Base-by-base conservation (phyloP, 371 early-diverging fungal genomes). In the Encephalitozoon intestinalis region DNA sequence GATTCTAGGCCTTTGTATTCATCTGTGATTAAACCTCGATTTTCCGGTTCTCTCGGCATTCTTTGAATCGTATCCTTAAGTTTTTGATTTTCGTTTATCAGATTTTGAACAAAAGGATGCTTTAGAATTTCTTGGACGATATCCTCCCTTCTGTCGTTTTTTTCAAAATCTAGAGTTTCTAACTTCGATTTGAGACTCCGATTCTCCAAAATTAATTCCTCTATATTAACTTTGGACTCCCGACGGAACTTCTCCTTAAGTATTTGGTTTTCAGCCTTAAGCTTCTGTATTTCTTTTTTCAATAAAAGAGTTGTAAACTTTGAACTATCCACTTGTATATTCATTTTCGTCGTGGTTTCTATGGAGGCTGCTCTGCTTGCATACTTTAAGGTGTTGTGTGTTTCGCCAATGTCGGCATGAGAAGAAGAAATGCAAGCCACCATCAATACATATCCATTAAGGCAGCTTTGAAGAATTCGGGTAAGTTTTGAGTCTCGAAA, bases 401-500 rank as follows among this genome's bases (percentile, higher is more conserved):
- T 92, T 83, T 97, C 97, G 30, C 88, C 87, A 70, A 91, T 86
- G 82, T 92, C 90, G 65, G 81, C 74, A 64, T 90, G 90, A 12
- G 90, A 88, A 0, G 92, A 90, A 71, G 89, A 88, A 9, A 93
- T 89, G 86, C 94, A 94, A 1, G 94, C 93, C 64, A 95, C 88
- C 92, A 95, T 92, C 25, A 94, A 78, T 0, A 94, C 91, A 67
- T 63, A 52, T 2, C 95, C 96, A 63, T 94, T 94, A 28, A 98
- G 86, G 25, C 93, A 93, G 80, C 94, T 92, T 84, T 96, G 93
- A 46, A 99, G 87, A 43, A 99, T 86, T 15, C 89, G 65, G 88
- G 99, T 99, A 9, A 99, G 87, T 79, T 99, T 99, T 15, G 92
- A 91, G 80, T 96, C 95, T 66, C 97, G 89, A 80, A 92, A 97